Percentiles rank a stretch among this genome's conserved stretches.
These are phyloP conservation scores for Globisporangium lucens DNA, from an alignment of 352 stramenopile species.

Conservation along the genomic window DNA sequence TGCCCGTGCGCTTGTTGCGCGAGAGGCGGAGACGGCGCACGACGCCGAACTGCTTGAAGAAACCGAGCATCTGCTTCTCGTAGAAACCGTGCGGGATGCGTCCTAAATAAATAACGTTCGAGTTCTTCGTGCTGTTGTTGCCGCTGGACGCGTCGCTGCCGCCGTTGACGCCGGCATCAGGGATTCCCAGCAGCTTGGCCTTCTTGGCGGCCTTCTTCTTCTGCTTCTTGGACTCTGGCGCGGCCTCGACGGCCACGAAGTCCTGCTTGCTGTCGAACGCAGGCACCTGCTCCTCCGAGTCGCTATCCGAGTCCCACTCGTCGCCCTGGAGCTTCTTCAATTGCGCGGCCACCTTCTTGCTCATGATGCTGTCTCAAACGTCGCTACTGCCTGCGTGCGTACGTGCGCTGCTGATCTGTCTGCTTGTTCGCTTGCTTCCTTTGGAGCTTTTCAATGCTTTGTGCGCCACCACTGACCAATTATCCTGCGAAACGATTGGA, in stretches of 20 bases:
- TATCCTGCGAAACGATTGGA: constrained; percentile 30
- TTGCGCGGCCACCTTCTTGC: constrained; percentile 74
- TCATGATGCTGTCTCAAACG: constrained; percentile 31
- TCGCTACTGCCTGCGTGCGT: neutral
- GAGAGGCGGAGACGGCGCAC: constrained; percentile 91
- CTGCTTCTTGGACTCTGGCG: constrained; percentile 34
- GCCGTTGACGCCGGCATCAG: constrained; percentile 6
- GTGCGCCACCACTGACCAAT: constrained; percentile 1
- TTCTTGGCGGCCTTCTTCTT: constrained; percentile 47
- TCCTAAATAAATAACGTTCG: constrained; percentile 95
- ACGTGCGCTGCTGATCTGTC: neutral
- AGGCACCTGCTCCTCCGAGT: constrained; percentile 39
- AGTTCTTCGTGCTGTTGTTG: constrained; percentile 41
- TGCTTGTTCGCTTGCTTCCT: neutral
- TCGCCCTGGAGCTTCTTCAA: constrained; percentile 77
- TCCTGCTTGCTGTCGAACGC: constrained; percentile 47
- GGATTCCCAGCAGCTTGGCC: constrained; percentile 25
- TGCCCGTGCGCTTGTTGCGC: constrained; percentile 93
- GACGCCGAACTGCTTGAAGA: constrained; percentile 96
- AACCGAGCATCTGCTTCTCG: constrained; percentile 94
- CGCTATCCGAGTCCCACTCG: constrained; percentile 86
- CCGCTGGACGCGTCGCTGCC: constrained; percentile 22
- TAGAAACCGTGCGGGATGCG: constrained; percentile 96
- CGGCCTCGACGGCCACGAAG: constrained; percentile 45
- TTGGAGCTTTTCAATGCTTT: constrained; percentile 12